Percentiles rank a stretch among this genome's conserved stretches.
Conservation (phyloP, 2,329 filamentous ascomycete genomes). For the Cryphonectria parasitica region DNA sequence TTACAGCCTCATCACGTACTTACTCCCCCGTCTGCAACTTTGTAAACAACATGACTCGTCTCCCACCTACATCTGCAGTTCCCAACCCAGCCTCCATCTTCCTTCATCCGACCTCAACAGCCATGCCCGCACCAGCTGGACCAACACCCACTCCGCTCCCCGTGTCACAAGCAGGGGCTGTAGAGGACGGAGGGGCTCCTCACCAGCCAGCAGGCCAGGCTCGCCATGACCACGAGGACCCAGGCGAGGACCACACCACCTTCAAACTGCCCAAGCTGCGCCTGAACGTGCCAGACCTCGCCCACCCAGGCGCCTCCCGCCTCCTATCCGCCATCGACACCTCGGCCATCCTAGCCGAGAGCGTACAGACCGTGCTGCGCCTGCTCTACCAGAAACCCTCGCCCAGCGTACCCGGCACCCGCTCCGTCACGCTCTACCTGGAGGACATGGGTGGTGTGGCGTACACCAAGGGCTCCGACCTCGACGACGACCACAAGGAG, state of each 20-base stretch:
- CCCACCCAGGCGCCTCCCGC: constrained; percentile 61
- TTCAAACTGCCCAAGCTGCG: constrained; percentile 60
- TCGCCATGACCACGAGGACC: constrained; percentile 10
- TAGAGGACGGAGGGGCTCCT: background rate
- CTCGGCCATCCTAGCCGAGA: constrained; percentile 61
- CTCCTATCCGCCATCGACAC: constrained; percentile 73
- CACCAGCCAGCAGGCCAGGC: constrained; percentile 1
- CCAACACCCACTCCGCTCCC: constrained; percentile 31
- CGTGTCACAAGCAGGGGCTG: background rate
- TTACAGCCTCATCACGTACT: background rate
- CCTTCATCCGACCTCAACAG: constrained; percentile 38
- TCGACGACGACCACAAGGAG: constrained; percentile 30
- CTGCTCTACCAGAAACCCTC: constrained; percentile 64
- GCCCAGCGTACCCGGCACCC: constrained; percentile 51
- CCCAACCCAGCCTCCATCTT: constrained; percentile 38
- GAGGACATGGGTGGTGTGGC: constrained; percentile 82
- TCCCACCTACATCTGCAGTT: constrained; percentile 38
- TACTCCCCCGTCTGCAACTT: background rate
- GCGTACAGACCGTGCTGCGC: constrained; percentile 69
- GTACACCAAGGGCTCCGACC: constrained; percentile 66
- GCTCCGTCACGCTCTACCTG: constrained; percentile 83
- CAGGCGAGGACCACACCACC: background rate
- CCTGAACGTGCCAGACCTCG: constrained; percentile 62
- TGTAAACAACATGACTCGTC: constrained; percentile 17
- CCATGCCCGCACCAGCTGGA: constrained; percentile 29